Evolutionary conservation across 371 early-diverging fungal genomes (phyloP).

Genomic region (Parasitella parasitica): DNA sequence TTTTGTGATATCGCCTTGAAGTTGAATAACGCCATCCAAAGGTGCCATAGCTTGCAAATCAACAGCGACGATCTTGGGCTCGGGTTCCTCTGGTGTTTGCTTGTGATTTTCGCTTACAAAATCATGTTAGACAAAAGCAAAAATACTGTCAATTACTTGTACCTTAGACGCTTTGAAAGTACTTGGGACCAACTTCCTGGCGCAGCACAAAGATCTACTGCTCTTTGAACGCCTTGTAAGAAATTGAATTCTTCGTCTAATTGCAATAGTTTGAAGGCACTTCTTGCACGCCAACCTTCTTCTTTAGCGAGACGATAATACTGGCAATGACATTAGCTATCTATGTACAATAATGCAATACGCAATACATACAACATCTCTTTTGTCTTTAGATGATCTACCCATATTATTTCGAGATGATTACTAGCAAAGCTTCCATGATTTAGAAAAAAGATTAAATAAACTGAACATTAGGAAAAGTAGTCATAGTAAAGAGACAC

Average conservation of each 20-base stretch:
- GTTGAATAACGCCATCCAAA: slow-evolving; percentile 87
- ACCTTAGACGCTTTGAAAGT: slow-evolving; percentile 61
- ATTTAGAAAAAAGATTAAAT: no score
- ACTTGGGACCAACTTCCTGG: slow-evolving; percentile 99
- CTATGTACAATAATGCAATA: not conserved
- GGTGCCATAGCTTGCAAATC: slow-evolving; percentile 99
- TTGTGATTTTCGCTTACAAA: slow-evolving; percentile 54
- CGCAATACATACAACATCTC: slow-evolving; percentile 73
- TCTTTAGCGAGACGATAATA: slow-evolving; percentile 97
- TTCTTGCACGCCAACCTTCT: slow-evolving; percentile 96
- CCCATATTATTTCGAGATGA: slow-evolving; percentile 57
- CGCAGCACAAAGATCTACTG: slow-evolving; percentile 99
- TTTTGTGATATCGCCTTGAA: slow-evolving; percentile 99
- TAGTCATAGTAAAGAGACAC: not conserved
- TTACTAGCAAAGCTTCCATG: no score
- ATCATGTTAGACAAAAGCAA: not conserved
- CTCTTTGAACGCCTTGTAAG: slow-evolving; percentile 84
- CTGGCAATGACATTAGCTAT: slow-evolving; percentile 7
- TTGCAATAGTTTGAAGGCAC: slow-evolving; percentile 98
- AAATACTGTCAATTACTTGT: not conserved
- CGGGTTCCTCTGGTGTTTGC: slow-evolving; percentile 51
- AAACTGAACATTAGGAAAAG: no score
- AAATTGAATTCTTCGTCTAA: slow-evolving; percentile 57
- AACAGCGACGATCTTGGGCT: slow-evolving; percentile 92
- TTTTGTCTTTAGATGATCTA: slow-evolving; percentile 89